These are phyloP conservation scores for Zoysia matrella DNA, from an alignment of 202 grass and related monocot species.

Conservation along the genomic window DNA sequence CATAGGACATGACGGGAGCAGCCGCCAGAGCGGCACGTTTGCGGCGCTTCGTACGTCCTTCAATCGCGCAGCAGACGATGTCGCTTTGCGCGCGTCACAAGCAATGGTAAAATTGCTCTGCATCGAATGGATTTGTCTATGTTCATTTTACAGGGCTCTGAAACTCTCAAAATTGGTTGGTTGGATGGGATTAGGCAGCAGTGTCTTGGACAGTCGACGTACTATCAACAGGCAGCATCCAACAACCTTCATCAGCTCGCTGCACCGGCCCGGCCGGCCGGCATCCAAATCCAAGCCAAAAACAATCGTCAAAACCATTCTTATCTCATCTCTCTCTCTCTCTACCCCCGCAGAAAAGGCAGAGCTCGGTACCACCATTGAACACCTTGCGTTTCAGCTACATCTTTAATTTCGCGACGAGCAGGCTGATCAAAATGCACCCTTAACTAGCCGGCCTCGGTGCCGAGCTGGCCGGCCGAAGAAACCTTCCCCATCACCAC, in stretches of 20 bases:
- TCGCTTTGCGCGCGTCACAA: too few relatives aligned
- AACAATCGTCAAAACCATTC: constrained; percentile 1
- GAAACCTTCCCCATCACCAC: background rate
- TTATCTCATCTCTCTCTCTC: background rate
- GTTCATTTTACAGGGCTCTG: too few relatives aligned
- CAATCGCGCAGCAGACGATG: background rate
- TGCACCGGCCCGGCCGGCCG: background rate
- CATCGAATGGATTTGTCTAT: too few relatives aligned
- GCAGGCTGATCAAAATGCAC: background rate
- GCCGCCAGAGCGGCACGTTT: background rate
- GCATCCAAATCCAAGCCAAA: background rate
- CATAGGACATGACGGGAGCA: background rate
- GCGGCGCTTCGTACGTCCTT: background rate
- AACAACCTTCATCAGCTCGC: background rate
- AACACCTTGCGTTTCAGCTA: background rate
- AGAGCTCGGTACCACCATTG: background rate
- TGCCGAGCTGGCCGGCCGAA: background rate
- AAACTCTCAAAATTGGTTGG: too few relatives aligned
- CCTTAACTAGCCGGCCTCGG: background rate
- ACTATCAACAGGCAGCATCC: constrained; percentile 8
- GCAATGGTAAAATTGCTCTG: too few relatives aligned
- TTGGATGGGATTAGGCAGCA: too few relatives aligned
- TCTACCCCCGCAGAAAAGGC: background rate
- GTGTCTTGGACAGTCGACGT: background rate
- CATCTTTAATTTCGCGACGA: background rate